Conservation (phyloP, 768 basidiomycete species). For the Leucogyrophana mollusca region DNA sequence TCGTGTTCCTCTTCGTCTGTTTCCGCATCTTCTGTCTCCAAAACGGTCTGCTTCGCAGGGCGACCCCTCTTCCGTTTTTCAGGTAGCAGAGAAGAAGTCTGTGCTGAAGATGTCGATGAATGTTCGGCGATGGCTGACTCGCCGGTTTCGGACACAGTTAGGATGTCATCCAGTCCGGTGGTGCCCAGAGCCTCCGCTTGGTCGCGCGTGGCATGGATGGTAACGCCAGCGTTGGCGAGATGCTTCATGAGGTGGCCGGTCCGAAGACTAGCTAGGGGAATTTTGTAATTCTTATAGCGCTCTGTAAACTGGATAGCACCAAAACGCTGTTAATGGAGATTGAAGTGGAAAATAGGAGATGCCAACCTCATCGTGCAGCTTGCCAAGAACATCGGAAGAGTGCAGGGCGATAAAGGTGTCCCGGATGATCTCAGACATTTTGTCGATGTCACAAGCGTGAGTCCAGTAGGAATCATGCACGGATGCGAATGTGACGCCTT, state of each 20-base stretch:
- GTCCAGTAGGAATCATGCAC: conserved; percentile 99
- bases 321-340: conserved; percentile 1
- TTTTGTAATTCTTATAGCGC: conserved; percentile 72
- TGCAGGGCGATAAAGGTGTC: conserved; percentile 94
- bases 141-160: conserved; percentile 38
- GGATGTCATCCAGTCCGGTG: conserved; percentile 29
- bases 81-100: conserved; percentile 42
- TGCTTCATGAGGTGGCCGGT: conserved; percentile 34
- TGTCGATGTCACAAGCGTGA: conserved; percentile 81
- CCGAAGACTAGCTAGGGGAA: conserved; percentile 55
- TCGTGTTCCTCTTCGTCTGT: conserved; percentile 23
- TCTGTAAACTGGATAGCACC: conserved; percentile 58
- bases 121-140: conserved; percentile 26
- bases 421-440: conserved; percentile 87
- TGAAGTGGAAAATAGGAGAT: background rate
- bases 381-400: conserved; percentile 77
- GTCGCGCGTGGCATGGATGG: conserved; percentile 40
- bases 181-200: conserved; percentile 31
- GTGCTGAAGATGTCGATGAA: conserved; percentile 18
- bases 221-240: conserved; percentile 44
- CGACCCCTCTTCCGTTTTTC: background rate
- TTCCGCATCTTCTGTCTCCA: conserved; percentile 11
- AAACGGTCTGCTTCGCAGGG: background rate
- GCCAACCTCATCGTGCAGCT: conserved; percentile 71
- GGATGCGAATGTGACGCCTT: conserved; percentile 82